phyloP scores from a whole-genome alignment of 805 yeast species.

The Kluyveromyces aestuarii region DNA sequence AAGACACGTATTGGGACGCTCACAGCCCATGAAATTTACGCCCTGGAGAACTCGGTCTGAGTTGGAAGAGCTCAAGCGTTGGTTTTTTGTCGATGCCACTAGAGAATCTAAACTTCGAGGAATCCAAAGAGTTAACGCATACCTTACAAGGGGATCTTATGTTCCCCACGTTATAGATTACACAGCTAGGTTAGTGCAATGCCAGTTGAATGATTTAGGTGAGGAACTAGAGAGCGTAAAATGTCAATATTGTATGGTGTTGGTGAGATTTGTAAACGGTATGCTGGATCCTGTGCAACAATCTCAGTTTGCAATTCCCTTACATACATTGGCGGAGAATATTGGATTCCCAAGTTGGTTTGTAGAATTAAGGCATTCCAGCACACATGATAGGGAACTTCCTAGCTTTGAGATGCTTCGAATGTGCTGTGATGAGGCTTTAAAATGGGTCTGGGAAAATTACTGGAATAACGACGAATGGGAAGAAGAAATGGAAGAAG shows the following conservation, averaged over 20 bases:
- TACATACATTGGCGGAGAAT: slow-evolving; percentile 62
- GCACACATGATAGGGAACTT: slow-evolving; percentile 74
- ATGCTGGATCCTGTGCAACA: slow-evolving; percentile 80
- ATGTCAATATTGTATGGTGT: slow-evolving; percentile 58
- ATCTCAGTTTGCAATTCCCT: slow-evolving; percentile 66
- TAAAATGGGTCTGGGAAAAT: slow-evolving; percentile 63
- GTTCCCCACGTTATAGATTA: slow-evolving; percentile 67
- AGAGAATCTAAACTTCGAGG: slow-evolving; percentile 36
- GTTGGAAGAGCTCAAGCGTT: slow-evolving; percentile 34
- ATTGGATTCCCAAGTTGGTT: slow-evolving; percentile 67
- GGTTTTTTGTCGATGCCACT: slow-evolving; percentile 41
- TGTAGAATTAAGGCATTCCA: slow-evolving; percentile 83
- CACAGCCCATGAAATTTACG: slow-evolving; percentile 17
- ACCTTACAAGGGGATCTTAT: slow-evolving; percentile 45
- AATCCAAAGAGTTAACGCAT: slow-evolving; percentile 42
- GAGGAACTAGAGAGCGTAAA: slow-evolving; percentile 25
- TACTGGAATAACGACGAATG: slow-evolving; percentile 51
- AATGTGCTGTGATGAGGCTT: slow-evolving; percentile 46
- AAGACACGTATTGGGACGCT: background rate
- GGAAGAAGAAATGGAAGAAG: slow-evolving; percentile 16
- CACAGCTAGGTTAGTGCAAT: slow-evolving; percentile 50
- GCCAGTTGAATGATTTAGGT: slow-evolving; percentile 25
- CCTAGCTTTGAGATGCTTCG: slow-evolving; percentile 68
- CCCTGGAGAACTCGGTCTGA: slow-evolving; percentile 36
- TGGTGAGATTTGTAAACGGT: slow-evolving; percentile 86